Base-by-base conservation (phyloP, 2,329 filamentous ascomycete species). In the Lizonia empirigonia region DNA sequence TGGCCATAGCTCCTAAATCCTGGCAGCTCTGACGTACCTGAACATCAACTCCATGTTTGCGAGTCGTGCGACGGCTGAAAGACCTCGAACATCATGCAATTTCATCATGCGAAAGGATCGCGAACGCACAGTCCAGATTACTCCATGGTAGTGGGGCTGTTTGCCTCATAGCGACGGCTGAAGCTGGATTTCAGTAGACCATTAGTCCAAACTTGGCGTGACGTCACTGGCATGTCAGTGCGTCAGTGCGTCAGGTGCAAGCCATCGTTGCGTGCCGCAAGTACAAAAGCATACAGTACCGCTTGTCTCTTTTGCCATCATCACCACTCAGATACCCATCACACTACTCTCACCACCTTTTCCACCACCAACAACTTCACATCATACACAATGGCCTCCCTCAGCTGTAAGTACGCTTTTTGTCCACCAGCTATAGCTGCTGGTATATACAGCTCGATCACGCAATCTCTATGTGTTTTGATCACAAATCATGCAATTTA, bases 371-470 rank as follows among this genome's bases (percentile, higher is more conserved):
- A 49, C 30, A 42, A 36, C 56, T 55, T 24, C 45, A 36, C 39
- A 62, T 60, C 60, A 60, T 62, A 62, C 76, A 79, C 68, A 77
- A 85, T 84, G 82, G 79, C 81, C 53, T 81, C 80, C 66, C 79
- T 85, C 58, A 77, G 81, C 72, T 85, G 82, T 85, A 78, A 71
- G 81, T 77, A 23, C 22, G 8, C 34, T 20, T 37, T 30, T 5
- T 42, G 12, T 48, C 29, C 10, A 47, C 16, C 29, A 42, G 23
- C 37, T 22, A 7, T 18, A 23, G 8, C 5, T 16, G 20, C 20
- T 37, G 36, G 34, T n/a, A 27, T 5, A 24, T 23, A 15, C 10
- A 44, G 30, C 35, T 33, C n/a, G 8, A 48, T 40, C 16, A 58
- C 52, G 56, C 52, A 59, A 56, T 59, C 47, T 36, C 36, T 33